A percentile compares a stretch with the other conserved stretches of the same genome.
These are phyloP conservation scores for Stemphylium vesicarium DNA, from an alignment of 2,329 filamentous ascomycete genomes.

Conservation along the genomic window DNA sequence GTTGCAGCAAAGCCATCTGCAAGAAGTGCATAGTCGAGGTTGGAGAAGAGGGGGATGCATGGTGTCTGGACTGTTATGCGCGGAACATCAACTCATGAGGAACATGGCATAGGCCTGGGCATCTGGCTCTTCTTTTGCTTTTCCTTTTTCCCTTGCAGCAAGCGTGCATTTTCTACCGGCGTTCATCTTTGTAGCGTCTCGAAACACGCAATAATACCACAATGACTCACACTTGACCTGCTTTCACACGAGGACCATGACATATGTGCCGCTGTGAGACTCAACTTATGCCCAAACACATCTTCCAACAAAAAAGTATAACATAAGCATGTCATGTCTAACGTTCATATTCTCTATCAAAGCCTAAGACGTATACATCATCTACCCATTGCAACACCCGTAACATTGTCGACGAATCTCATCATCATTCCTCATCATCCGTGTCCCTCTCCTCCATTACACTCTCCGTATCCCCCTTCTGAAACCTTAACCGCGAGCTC, in stretches of 20 bases:
- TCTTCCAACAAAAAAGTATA: background rate
- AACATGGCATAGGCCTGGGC: background rate
- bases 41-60: conserved; percentile 68
- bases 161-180: conserved; percentile 2
- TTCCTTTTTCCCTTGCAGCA: background rate
- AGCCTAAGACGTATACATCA: background rate
- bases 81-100: conserved; percentile 29
- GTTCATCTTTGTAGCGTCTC: background rate
- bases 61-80: conserved; percentile 66
- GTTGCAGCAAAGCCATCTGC: conserved; percentile 62
- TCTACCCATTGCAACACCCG: background rate
- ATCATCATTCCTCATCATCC: conserved; percentile 13
- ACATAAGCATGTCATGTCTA: background rate
- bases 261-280: no score
- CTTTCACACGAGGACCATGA: background rate
- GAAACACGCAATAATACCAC: background rate
- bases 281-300: no score
- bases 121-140: background rate
- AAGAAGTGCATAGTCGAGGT: conserved; percentile 72
- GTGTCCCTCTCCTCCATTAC: conserved; percentile 17
- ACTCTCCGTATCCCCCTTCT: conserved; percentile 9
- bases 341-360: background rate
- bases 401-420: no score
- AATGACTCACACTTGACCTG: no score
- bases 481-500: conserved; percentile 12